Conservation (phyloP, 257 asterid species). For the Paulownia fortunei region DNA sequence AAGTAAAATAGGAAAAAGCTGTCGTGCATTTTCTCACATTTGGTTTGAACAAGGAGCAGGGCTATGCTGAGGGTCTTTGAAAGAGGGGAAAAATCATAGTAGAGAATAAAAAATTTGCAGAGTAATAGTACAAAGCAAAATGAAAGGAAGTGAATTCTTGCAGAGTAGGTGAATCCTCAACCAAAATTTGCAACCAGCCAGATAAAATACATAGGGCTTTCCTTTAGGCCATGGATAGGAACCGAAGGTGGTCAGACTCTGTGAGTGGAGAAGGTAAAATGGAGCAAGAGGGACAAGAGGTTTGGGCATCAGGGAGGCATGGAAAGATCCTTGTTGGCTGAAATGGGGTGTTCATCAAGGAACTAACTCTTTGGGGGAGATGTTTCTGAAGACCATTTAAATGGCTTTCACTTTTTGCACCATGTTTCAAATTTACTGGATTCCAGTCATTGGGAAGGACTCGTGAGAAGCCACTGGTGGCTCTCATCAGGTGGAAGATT, state of each 20-base stretch:
- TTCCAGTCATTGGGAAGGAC: neutral
- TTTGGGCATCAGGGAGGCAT: neutral
- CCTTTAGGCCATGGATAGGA: neutral
- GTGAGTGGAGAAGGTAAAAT: neutral
- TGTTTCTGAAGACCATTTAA: neutral
- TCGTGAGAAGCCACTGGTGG: neutral
- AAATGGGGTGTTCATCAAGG: neutral
- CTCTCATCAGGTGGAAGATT: neutral
- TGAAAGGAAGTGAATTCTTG: slow-evolving; percentile 5
- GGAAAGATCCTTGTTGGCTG: neutral
- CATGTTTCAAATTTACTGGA: neutral
- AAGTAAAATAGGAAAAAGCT: neutral
- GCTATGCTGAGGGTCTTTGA: neutral
- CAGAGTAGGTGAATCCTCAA: neutral
- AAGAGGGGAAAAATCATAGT: neutral
- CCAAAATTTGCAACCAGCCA: neutral
- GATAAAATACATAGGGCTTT: neutral
- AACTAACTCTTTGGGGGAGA: neutral
- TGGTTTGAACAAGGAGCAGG: neutral
- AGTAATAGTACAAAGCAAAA: too few species aligned
- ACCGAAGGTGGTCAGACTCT: neutral
- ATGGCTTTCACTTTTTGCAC: too few species aligned
- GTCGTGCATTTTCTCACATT: neutral
- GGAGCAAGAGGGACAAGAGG: neutral
- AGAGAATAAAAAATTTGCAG: too few species aligned